Conservation (phyloP, 208 protist genomes). For the Trypanosoma vivax region DNA sequence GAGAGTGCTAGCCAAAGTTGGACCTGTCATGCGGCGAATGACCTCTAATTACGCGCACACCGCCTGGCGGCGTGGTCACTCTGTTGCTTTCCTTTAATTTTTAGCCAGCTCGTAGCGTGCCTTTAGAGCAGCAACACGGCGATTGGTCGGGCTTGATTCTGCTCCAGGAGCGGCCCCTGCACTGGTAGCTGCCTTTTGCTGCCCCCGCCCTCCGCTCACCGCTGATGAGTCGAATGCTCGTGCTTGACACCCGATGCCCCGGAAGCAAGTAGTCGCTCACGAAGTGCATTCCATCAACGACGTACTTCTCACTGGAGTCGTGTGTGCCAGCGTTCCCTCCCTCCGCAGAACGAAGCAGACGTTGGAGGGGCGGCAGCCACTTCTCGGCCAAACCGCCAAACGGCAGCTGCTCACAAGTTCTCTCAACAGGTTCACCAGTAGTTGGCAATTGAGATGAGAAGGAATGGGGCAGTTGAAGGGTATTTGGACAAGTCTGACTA, state of each 20-base stretch:
- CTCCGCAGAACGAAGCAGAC: conserved; percentile 28
- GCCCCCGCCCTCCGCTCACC: background rate
- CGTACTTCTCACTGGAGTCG: no score
- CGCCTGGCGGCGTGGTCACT: conserved; percentile 12
- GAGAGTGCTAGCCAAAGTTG: background rate
- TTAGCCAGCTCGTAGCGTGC: conserved; percentile 61
- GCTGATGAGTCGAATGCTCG: conserved; percentile 14
- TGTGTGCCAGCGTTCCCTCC: background rate
- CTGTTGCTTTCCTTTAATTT: conserved; percentile 24
- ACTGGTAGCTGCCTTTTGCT: background rate
- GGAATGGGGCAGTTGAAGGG: background rate
- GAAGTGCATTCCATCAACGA: conserved; percentile 62
- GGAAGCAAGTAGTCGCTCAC: conserved; percentile 40
- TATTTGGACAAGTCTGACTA: background rate
- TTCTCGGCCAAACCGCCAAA: conserved; percentile 24
- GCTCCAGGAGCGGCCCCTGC: no score
- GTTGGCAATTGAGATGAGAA: background rate
- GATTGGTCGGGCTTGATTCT: conserved; percentile 23
- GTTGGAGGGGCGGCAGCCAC: conserved; percentile 49
- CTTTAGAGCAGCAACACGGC: conserved; percentile 66
- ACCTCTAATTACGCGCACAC: conserved; percentile 55
- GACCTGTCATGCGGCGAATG: conserved; percentile 42
- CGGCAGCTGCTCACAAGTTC: background rate
- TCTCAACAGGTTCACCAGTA: background rate
- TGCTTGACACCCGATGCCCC: conserved; percentile 33